Percentiles rank a stretch among this genome's conserved stretches.
These are phyloP conservation scores for Penicillium oxalicum DNA, from an alignment of 2,329 filamentous ascomycete genomes.

Conservation along the genomic window DNA sequence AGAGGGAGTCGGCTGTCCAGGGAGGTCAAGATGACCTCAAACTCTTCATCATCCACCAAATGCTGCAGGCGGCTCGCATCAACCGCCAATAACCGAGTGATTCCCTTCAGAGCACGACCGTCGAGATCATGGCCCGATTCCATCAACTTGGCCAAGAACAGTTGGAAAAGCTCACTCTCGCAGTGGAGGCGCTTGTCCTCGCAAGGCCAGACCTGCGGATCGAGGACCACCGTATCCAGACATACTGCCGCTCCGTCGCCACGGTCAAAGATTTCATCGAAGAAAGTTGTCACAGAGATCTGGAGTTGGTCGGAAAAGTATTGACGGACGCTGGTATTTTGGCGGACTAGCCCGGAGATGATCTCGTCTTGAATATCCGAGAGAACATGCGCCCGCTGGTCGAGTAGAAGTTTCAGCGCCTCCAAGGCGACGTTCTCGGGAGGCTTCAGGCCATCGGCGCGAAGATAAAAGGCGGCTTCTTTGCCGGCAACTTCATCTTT, in stretches of 20 bases:
- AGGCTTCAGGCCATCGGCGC: conserved; percentile 39
- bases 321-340: conserved; percentile 39
- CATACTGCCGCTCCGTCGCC: conserved; percentile 44
- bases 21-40: conserved; percentile 80
- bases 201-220: conserved; percentile 41
- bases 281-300: conserved; percentile 42
- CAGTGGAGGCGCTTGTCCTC: conserved; percentile 40
- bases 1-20: conserved; percentile 76
- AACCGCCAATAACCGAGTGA: conserved; percentile 53
- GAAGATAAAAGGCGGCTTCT: conserved; percentile 40
- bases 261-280: conserved; percentile 45
- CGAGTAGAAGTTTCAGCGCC: conserved; percentile 40
- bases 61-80: conserved; percentile 46
- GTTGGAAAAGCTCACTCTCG: conserved; percentile 46
- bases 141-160: conserved; percentile 83
- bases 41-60: conserved; percentile 59
- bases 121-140: conserved; percentile 74
- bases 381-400: conserved; percentile 30
- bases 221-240: conserved; percentile 42
- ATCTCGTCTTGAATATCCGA: conserved; percentile 42
- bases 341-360: conserved; percentile 42
- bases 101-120: conserved; percentile 55
- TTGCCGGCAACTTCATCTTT: conserved; percentile 41
- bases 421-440: conserved; percentile 40
- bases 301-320: conserved; percentile 41